Conservation (phyloP, 306 rosid species). For the Cucurbita argyrosperma region DNA sequence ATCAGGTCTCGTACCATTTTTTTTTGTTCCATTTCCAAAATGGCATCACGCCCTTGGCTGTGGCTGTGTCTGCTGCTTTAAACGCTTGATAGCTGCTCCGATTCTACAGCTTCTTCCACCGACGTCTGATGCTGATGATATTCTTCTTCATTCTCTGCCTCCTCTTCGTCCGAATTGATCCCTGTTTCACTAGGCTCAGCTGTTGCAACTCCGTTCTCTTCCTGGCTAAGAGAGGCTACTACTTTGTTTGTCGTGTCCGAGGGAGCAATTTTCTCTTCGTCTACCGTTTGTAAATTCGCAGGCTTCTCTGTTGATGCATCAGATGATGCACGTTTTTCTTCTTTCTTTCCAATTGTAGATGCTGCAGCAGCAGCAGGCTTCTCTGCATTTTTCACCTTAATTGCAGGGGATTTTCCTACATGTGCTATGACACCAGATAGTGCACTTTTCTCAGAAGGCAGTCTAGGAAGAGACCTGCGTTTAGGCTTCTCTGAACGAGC, state of each 20-base stretch:
- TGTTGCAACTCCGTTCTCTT: conserved; percentile 15
- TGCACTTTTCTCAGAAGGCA: conserved; percentile 51
- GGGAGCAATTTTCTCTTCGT: conserved; percentile 22
- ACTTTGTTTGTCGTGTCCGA: conserved; percentile 7
- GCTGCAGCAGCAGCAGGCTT: conserved; percentile 16
- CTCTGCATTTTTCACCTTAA: conserved; percentile 30
- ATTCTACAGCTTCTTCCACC: conserved; percentile 29
- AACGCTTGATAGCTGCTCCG: conserved; percentile 24
- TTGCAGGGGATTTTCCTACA: conserved; percentile 30
- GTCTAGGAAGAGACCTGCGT: conserved; percentile 78
- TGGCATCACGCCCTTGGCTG: conserved; percentile 15
- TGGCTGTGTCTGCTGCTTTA: not conserved
- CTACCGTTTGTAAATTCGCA: conserved; percentile 13
- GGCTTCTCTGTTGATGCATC: conserved; percentile 11
- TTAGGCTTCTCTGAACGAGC: conserved; percentile 57
- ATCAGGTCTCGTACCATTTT: conserved; percentile 22
- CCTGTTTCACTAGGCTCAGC: conserved; percentile 24
- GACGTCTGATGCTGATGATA: conserved; percentile 12
- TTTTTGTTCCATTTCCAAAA: not conserved
- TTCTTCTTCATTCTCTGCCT: conserved; percentile 31
- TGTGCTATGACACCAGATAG: conserved; percentile 15
- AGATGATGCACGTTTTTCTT: conserved; percentile 11
- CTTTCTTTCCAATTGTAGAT: conserved; percentile 20
- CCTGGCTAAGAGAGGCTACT: not conserved
- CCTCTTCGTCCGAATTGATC: conserved; percentile 21